Evolutionary conservation across 2,329 filamentous ascomycete species (phyloP).

Genomic region (Cercospora brassicicola): DNA sequence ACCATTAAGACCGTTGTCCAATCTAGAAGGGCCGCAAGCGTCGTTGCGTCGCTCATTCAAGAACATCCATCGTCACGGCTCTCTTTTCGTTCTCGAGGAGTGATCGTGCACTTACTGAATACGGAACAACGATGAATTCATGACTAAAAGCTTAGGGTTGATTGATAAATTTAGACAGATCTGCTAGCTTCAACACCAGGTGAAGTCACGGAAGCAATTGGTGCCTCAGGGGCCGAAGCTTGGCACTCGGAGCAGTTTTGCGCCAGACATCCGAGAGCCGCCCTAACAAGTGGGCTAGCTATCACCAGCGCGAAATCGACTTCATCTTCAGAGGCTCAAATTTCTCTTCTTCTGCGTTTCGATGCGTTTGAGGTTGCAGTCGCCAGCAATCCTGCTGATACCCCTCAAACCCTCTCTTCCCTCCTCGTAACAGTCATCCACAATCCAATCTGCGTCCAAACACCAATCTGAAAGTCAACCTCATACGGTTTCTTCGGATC

Average conservation of each 20-base stretch:
- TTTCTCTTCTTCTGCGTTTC: too few relatives aligned
- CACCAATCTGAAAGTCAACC: slow-evolving; percentile 7
- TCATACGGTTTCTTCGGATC: slow-evolving; percentile 9
- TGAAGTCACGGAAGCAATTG: background rate
- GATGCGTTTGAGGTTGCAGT: too few relatives aligned
- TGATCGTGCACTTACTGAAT: background rate
- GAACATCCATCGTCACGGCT: too few relatives aligned
- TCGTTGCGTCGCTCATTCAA: too few relatives aligned
- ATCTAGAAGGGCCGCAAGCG: too few relatives aligned
- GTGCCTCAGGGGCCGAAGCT: background rate
- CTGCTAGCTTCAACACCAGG: background rate
- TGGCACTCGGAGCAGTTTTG: background rate
- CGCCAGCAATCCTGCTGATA: background rate
- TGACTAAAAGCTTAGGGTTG: background rate
- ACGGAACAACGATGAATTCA: background rate
- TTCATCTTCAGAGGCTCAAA: too few relatives aligned
- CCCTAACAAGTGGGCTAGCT: background rate
- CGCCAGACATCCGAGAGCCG: background rate
- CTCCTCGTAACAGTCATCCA: slow-evolving; percentile 13
- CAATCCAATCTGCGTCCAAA: slow-evolving; percentile 19
- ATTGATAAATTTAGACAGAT: background rate
- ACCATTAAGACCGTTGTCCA: too few relatives aligned
- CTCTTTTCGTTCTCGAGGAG: too few relatives aligned
- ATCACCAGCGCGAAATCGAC: too few relatives aligned
- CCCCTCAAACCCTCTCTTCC: background rate